phyloP scores from a whole-genome alignment of 192 early-diverging fungal genomes.

The Physocladia obscura region DNA sequence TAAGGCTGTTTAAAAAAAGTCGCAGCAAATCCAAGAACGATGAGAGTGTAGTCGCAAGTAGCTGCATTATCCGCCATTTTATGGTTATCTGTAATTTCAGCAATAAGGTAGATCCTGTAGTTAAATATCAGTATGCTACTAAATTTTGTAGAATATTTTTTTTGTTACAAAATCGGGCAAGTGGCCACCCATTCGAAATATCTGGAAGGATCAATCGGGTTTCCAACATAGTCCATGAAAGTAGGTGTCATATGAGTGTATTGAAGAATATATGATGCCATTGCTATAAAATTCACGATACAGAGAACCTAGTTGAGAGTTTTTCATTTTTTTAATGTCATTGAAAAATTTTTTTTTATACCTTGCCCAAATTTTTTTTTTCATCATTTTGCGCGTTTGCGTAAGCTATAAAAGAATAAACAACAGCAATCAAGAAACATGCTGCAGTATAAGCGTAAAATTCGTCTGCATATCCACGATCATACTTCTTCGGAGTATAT shows the following conservation, averaged over 20 bases:
- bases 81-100: constrained; percentile 35
- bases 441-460: constrained; percentile 27
- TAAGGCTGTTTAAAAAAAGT: constrained; percentile 32
- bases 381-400: constrained; percentile 13
- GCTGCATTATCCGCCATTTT: constrained; percentile 3
- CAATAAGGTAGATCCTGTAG: constrained; percentile 32
- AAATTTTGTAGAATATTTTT: neutral
- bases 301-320: constrained; percentile 2
- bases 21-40: constrained; percentile 32
- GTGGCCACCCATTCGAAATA: constrained; percentile 26
- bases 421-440: constrained; percentile 23
- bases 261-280: constrained; percentile 17
- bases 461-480: constrained; percentile 21
- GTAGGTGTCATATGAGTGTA: neutral
- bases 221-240: constrained; percentile 7
- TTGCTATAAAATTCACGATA: constrained; percentile 15
- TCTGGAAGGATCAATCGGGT: constrained; percentile 15
- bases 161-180: constrained; percentile 26
- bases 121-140: neutral
- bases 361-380: constrained; percentile 25
- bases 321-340: neutral
- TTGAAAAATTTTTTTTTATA: neutral
- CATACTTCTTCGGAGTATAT: neutral
- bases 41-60: constrained; percentile 28
- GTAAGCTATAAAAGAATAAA: constrained; percentile 29